A percentile compares a stretch with the other conserved stretches of the same genome.
These are phyloP conservation scores for Marchantia paleacea DNA, from an alignment of 225 moss, liverwort and hornwort genomes.

Conservation along the genomic window DNA sequence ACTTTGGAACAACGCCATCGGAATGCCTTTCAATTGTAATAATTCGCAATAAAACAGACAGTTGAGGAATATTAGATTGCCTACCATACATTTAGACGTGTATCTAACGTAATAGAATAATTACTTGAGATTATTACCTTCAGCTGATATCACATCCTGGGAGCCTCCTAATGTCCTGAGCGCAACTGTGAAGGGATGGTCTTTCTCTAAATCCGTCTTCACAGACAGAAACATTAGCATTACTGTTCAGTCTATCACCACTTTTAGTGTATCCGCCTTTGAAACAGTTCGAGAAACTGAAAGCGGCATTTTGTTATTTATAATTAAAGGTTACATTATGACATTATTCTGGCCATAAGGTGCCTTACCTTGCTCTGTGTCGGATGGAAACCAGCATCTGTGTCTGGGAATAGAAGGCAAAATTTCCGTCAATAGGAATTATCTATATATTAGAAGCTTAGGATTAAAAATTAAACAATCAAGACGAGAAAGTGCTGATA, in stretches of 20 bases:
- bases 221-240: background rate
- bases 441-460: background rate
- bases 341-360: too few species aligned
- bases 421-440: too few species aligned
- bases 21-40: background rate
- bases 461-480: background rate
- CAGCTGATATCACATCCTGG: background rate
- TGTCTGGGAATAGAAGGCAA: constrained; percentile 20
- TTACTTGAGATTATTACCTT: background rate
- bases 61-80: too few species aligned
- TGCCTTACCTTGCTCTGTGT: constrained; percentile 48
- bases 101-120: too few species aligned
- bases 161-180: constrained; percentile 24
- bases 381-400: constrained; percentile 56
- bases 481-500: too few species aligned
- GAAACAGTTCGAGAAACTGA: too few species aligned
- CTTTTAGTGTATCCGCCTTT: too few species aligned
- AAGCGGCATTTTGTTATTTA: too few species aligned
- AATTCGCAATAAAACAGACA: too few species aligned
- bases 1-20: background rate
- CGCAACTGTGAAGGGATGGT: constrained; percentile 41
- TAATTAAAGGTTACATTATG: background rate
- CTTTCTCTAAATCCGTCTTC: constrained; percentile 37
- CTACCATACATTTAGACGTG: too few species aligned
- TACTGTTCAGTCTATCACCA: too few species aligned